Percentiles rank a stretch among this genome's conserved stretches.
phyloP scores from a whole-genome alignment of 768 basidiomycete species.

The Holtermannia corniformis region DNA sequence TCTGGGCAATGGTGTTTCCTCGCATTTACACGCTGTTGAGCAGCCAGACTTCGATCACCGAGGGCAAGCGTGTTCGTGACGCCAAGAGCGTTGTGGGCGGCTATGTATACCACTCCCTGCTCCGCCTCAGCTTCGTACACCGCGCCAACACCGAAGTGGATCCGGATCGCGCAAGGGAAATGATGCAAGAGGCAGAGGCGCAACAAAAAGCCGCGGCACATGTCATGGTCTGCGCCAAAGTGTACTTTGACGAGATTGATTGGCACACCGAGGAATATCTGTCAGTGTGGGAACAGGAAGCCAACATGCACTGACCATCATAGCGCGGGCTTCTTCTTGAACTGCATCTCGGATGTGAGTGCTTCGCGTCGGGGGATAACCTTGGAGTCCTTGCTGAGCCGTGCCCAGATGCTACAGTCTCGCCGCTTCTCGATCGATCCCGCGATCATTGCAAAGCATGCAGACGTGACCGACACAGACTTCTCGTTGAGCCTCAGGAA shows the following conservation, averaged over 20 bases:
- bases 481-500: constrained; percentile 7
- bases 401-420: constrained; percentile 9
- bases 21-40: constrained; percentile 1
- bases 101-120: constrained; percentile 5
- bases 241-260: neutral
- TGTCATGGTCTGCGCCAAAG: constrained; percentile 1
- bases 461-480: neutral
- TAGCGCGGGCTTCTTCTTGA: constrained; percentile 8
- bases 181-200: neutral
- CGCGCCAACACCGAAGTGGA: constrained; percentile 6
- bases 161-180: neutral
- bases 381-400: neutral
- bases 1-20: constrained; percentile 9
- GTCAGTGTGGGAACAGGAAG: neutral
- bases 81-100: neutral
- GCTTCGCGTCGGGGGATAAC: neutral
- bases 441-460: neutral
- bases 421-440: constrained; percentile 5
- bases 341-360: constrained; percentile 14
- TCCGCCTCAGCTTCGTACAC: constrained; percentile 11
- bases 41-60: neutral
- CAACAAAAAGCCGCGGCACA: constrained; percentile 1
- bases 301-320: neutral
- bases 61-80: neutral
- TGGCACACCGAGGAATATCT: constrained; percentile 14